These are phyloP conservation scores for Coemansia sp. DNA, from an alignment of 192 early-diverging fungal genomes.

Conservation along the genomic window DNA sequence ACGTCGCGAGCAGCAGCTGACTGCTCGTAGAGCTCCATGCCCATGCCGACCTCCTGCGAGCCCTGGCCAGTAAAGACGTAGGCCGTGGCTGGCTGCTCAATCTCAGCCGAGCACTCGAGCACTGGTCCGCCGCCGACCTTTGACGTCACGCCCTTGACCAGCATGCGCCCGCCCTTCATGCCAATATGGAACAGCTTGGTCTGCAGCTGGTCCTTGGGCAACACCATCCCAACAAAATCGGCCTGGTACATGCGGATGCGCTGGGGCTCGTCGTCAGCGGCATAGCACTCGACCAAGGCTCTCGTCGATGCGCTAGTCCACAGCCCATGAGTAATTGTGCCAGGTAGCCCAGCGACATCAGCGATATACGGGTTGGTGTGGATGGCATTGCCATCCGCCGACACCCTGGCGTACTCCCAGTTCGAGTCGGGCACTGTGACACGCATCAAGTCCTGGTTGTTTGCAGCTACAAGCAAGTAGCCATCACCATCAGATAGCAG, in stretches of 20 bases:
- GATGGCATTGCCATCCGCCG: conserved; percentile 87
- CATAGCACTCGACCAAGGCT: conserved; percentile 85
- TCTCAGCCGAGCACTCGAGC: conserved; percentile 76
- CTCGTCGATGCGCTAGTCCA: conserved; percentile 91
- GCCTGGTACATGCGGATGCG: conserved; percentile 77
- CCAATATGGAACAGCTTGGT: conserved; percentile 85
- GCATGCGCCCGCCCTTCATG: conserved; percentile 88
- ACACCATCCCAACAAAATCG: conserved; percentile 86
- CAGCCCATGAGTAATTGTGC: conserved; percentile 91
- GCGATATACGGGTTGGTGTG: conserved; percentile 94
- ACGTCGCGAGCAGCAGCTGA: conserved; percentile 76
- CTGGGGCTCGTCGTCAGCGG: conserved; percentile 82
- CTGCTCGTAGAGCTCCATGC: conserved; percentile 86
- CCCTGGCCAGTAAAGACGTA: conserved; percentile 98
- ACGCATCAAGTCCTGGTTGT: background rate
- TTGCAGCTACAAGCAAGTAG: conserved; percentile 3
- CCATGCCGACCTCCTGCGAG: conserved; percentile 93
- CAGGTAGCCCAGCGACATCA: conserved; percentile 79
- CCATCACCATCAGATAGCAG: conserved; percentile 76
- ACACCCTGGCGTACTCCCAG: conserved; percentile 71
- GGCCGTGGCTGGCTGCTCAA: conserved; percentile 84
- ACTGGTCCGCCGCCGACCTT: conserved; percentile 70
- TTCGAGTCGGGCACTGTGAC: conserved; percentile 67
- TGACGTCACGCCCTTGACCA: conserved; percentile 81
- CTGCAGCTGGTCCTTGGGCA: conserved; percentile 78